Evolutionary conservation across 2,329 filamentous ascomycete genomes (phyloP).

Genomic region (Triangularia setosa): DNA sequence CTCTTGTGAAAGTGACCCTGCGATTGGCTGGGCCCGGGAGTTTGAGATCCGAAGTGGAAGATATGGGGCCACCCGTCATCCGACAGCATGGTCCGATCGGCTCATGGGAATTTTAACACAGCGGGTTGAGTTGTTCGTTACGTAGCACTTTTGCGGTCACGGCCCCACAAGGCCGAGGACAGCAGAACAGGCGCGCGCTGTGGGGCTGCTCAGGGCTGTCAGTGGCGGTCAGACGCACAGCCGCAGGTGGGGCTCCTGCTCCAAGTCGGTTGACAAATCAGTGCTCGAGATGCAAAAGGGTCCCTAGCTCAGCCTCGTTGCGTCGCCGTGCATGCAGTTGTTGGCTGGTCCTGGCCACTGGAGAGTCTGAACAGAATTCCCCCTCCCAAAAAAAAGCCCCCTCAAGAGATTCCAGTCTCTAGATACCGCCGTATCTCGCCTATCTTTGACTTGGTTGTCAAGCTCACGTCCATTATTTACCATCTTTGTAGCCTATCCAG

Average conservation of each 20-base stretch:
- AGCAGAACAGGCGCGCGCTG: not conserved
- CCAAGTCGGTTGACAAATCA: conserved; percentile 8
- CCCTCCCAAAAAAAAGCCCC: not conserved
- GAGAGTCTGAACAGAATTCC: too few species aligned
- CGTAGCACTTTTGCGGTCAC: not conserved
- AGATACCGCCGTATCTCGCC: not conserved
- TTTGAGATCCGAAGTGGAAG: conserved; percentile 3
- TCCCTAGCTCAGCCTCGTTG: conserved; percentile 15
- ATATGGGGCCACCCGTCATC: conserved; percentile 22
- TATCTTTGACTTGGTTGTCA: not conserved
- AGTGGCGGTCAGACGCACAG: not conserved
- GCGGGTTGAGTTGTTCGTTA: not conserved
- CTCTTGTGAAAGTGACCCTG: not conserved
- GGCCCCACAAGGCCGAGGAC: not conserved
- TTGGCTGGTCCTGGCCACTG: not conserved
- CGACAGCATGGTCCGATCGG: conserved; percentile 16
- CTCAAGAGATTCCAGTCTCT: not conserved
- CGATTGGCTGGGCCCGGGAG: conserved; percentile 5
- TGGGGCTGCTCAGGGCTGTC: not conserved
- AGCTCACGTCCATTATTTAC: not conserved
- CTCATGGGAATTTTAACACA: conserved; percentile 14
- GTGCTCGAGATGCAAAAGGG: not conserved
- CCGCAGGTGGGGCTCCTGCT: not conserved
- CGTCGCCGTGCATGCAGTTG: not conserved
- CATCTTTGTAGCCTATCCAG: not conserved